Conservation (phyloP, 352 stramenopile species). For the Globisporangium rhizosaccharum region DNA sequence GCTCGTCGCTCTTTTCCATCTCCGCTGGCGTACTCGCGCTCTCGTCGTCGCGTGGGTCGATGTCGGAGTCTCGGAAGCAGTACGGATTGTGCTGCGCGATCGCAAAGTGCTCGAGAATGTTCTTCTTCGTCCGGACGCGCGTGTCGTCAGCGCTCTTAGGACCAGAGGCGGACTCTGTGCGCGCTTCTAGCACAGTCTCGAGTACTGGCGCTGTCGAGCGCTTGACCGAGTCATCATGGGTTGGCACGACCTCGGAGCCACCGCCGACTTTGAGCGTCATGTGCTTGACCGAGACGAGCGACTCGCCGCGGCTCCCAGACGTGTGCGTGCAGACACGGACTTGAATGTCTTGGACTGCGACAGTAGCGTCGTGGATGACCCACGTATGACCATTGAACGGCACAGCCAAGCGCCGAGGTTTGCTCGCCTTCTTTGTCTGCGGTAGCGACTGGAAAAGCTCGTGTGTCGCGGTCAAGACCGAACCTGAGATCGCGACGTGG, state of each 20-base stretch:
- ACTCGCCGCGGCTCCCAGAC: conserved; percentile 59
- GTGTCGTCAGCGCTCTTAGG: conserved; percentile 6
- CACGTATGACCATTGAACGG: conserved; percentile 20
- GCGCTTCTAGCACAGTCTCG: not conserved
- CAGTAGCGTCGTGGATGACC: conserved; percentile 37
- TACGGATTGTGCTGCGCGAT: conserved; percentile 76
- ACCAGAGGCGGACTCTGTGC: not conserved
- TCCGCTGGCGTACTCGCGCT: conserved; percentile 2
- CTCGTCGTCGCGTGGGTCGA: conserved; percentile 3
- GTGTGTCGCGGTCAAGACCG: conserved; percentile 27
- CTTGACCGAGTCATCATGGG: conserved; percentile 18
- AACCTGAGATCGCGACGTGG: conserved; percentile 38
- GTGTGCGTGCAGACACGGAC: conserved; percentile 57
- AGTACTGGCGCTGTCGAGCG: not conserved
- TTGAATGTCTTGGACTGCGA: conserved; percentile 53
- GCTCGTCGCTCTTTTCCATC: conserved; percentile 11
- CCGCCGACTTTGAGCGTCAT: conserved; percentile 49
- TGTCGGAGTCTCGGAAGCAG: conserved; percentile 52
- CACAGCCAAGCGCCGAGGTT: conserved; percentile 22
- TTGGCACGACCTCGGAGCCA: conserved; percentile 19
- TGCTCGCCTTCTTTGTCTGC: conserved; percentile 1
- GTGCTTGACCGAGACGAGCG: conserved; percentile 52
- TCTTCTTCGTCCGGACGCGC: conserved; percentile 34
- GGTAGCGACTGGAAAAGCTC: conserved; percentile 16
- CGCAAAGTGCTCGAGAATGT: conserved; percentile 65